These are phyloP conservation scores for Didymellaceae sp. DNA, from an alignment of 2,329 filamentous ascomycete species.

Conservation along the genomic window DNA sequence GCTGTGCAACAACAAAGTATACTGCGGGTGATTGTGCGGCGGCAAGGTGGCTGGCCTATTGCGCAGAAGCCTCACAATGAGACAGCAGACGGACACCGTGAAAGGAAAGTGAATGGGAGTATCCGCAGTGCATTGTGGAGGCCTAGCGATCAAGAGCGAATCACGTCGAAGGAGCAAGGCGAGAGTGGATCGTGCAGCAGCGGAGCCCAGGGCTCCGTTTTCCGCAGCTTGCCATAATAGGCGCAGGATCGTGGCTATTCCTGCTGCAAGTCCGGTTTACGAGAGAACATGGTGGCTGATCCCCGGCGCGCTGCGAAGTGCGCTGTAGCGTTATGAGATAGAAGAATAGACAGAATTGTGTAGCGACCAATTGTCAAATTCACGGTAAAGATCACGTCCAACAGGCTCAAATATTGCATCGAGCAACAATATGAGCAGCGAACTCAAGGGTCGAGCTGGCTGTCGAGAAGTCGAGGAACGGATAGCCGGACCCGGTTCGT, in stretches of 20 bases:
- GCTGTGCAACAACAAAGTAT: slow-evolving; percentile 15
- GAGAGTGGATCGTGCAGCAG: neutral
- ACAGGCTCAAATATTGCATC: neutral
- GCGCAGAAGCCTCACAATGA: slow-evolving; percentile 27
- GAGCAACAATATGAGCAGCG: neutral
- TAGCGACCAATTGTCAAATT: neutral
- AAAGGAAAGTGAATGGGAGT: slow-evolving; percentile 30
- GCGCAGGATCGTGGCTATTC: slow-evolving; percentile 2
- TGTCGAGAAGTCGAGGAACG: neutral
- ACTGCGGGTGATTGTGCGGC: slow-evolving; percentile 22
- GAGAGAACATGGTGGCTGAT: neutral
- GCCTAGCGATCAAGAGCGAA: slow-evolving; percentile 10
- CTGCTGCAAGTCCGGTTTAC: neutral
- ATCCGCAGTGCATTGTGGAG: slow-evolving; percentile 9
- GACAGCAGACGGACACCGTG: slow-evolving; percentile 22
- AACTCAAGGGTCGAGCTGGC: no score
- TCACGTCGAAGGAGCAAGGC: slow-evolving; percentile 9
- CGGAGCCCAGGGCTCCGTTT: neutral
- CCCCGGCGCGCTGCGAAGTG: neutral
- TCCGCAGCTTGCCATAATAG: neutral
- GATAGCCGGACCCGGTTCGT: neutral
- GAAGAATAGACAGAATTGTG: neutral
- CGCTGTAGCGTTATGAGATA: neutral
- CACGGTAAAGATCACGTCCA: neutral
- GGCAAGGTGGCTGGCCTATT: slow-evolving; percentile 11